Evolutionary conservation across 306 rosid genomes (phyloP), one percentile per base, ranked within the genome.

Genomic region (Rosa chinensis): DNA sequence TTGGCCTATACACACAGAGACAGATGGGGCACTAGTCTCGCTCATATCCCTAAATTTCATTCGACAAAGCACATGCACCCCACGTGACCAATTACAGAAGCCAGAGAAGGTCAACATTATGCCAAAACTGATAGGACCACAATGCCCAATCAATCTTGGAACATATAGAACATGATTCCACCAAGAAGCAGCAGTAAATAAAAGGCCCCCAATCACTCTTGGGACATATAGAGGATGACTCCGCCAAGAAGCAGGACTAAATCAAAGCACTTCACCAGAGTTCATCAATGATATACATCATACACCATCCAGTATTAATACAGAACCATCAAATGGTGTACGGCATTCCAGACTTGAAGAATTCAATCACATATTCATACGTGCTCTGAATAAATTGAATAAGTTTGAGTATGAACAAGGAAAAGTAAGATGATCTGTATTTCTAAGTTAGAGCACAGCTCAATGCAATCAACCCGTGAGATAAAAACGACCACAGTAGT

Each of bases 401-500:
- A 25, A 28, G 32, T 45, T 4, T 67, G 70, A 68, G 14, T 18
- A 68, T 5, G 67, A 37, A 69, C 20, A 40, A 73, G 44, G 25
- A 44, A 70, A 70, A 68, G 35, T 74, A 52, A n/a, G 53, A 72
- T 73, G 44, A 53, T 11, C 35, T 48, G 61, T 48, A 78, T 78
- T 68, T 75, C 37, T 17, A 21, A 39, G 66, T 75, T 74, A 79
- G 12, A 78, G 72, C 83, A 69, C 78, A 83, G 73, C 82, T 73
- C 73, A 73, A 44, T 56, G 81, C 83, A 83, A 79, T 47, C 74
- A 40, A 74, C 75, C 82, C 86, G 76, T 84, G 45, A 71, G 82
- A 86, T 69, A 66, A 82, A 84, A 75, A 82, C 77, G 79, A 84
- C 79, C 80, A 82, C 25, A 52, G 67, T 72, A 81, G 75, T 79